Percentiles rank a stretch among this genome's conserved stretches.
These are phyloP conservation scores for Abrus precatorius DNA, from an alignment of 306 rosid species.

Conservation along the genomic window DNA sequence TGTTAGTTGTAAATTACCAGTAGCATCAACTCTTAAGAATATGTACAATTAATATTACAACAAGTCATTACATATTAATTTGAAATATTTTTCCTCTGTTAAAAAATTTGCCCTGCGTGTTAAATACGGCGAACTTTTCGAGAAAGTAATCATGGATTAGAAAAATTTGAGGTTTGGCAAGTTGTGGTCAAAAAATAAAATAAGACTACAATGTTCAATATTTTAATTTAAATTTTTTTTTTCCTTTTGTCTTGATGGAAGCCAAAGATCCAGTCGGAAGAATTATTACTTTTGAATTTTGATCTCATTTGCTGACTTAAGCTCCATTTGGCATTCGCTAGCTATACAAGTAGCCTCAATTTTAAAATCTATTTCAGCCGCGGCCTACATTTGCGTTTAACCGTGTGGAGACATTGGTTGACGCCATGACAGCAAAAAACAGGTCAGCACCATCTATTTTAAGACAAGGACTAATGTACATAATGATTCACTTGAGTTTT, in stretches of 20 bases:
- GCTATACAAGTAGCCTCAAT: neutral
- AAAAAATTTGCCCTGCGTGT: slow-evolving; percentile 18
- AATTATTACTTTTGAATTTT: neutral
- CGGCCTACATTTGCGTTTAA: neutral
- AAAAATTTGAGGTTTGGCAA: neutral
- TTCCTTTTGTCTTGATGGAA: neutral
- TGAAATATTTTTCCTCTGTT: slow-evolving; percentile 3
- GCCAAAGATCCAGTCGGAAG: neutral
- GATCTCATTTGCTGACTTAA: neutral
- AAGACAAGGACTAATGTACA: no score
- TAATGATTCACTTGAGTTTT: no score
- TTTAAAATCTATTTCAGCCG: neutral
- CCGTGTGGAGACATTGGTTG: neutral
- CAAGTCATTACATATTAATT: slow-evolving; percentile 13
- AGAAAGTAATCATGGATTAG: neutral
- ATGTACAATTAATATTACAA: neutral
- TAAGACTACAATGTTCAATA: neutral
- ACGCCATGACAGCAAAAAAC: neutral
- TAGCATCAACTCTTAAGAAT: slow-evolving; percentile 33
- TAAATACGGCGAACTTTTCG: slow-evolving; percentile 30
- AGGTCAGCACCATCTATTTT: neutral
- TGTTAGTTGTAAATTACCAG: slow-evolving; percentile 17
- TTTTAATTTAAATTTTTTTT: neutral
- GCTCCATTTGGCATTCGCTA: neutral
- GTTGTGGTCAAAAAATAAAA: neutral